Base-by-base conservation (phyloP, 2,329 filamentous ascomycete species). In the Fusarium poae region DNA sequence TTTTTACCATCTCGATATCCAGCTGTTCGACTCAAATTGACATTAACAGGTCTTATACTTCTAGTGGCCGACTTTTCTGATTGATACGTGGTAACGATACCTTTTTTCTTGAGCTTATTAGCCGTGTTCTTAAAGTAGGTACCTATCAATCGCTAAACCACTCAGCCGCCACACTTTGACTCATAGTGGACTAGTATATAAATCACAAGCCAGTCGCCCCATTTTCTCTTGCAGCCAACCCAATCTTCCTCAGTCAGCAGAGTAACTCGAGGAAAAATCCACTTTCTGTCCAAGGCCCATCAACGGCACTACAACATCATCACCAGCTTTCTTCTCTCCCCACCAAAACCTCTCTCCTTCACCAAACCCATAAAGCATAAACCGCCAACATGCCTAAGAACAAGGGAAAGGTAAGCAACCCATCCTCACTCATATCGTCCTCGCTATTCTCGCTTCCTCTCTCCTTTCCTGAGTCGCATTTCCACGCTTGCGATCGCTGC, bases 381-480 rank as follows among this genome's bases (percentile, higher is more conserved):
- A 52, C 53, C 44, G 68, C 62, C 78, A 90, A 83, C 68, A 97
- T 97, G 94, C 94, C 94, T 79, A 97, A 97, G 93, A 97, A 97
- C 83, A 97, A 97, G 91, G 94, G 94, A 94, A 97, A 97, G 86
- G 94, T 97, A 86, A 55, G 51, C n/a, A 20, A 15, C 35, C 20
- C 79, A 87, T 44, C 43, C 20, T 16, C 58, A 39, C 62, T 18
- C 18, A 46, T 29, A 59, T 53, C 7, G 16, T 12, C 6, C 13
- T 23, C 16, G 13, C n/a, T 34, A 10, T 53, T 35, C 7, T 50
- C 43, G 16, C 30, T 34, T 15, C n/a, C 30, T 25, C 37, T 44
- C 23, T 44, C 10, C 23, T 46, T 35, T 25, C 34, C 34, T 34
- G 39, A 15, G 42, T 51, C 45, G 44, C 64, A 65, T 62, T 63